Evolutionary conservation across 2,329 filamentous ascomycete genomes (phyloP).

Genomic region (Cordyceps pruinosa): DNA sequence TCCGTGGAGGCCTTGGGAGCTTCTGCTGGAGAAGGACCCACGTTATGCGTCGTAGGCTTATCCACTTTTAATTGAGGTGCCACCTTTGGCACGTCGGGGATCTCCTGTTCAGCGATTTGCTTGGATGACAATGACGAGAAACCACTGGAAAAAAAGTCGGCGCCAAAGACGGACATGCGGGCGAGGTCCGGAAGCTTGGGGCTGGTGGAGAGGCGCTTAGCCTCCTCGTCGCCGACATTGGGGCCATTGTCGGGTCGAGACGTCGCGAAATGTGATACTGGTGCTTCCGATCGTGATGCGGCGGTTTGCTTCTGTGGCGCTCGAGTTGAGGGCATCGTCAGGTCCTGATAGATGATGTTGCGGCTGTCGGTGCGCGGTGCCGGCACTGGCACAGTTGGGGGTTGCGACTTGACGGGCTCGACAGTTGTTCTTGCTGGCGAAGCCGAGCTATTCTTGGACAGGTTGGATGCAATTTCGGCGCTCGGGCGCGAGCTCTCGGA

Average conservation of each 20-base stretch:
- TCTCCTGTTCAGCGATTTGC: slow-evolving; percentile 7
- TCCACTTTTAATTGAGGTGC: slow-evolving; percentile 9
- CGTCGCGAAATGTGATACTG: background rate
- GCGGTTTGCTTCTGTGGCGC: background rate
- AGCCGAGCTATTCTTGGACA: slow-evolving; percentile 17
- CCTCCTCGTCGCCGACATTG: slow-evolving; percentile 17
- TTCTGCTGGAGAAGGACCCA: background rate
- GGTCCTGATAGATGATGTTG: background rate
- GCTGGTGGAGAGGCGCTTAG: slow-evolving; percentile 40
- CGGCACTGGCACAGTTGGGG: slow-evolving; percentile 1
- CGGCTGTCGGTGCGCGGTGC: slow-evolving; percentile 23
- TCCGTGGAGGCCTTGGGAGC: background rate
- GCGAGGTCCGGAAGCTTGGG: slow-evolving; percentile 52
- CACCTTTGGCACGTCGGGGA: slow-evolving; percentile 7
- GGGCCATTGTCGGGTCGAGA: background rate
- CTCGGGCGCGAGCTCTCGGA: slow-evolving; percentile 52
- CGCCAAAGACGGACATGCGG: slow-evolving; percentile 54
- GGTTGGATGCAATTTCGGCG: slow-evolving; percentile 36
- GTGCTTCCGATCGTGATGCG: background rate
- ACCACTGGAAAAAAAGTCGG: slow-evolving; percentile 44
- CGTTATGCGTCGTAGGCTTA: background rate
- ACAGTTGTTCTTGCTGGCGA: slow-evolving; percentile 10
- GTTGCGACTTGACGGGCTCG: slow-evolving; percentile 16
- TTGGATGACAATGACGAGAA: slow-evolving; percentile 14
- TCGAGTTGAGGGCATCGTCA: background rate